These are phyloP conservation scores for Aspergillus vadensis DNA, from an alignment of 2,329 filamentous ascomycete genomes.

Conservation along the genomic window DNA sequence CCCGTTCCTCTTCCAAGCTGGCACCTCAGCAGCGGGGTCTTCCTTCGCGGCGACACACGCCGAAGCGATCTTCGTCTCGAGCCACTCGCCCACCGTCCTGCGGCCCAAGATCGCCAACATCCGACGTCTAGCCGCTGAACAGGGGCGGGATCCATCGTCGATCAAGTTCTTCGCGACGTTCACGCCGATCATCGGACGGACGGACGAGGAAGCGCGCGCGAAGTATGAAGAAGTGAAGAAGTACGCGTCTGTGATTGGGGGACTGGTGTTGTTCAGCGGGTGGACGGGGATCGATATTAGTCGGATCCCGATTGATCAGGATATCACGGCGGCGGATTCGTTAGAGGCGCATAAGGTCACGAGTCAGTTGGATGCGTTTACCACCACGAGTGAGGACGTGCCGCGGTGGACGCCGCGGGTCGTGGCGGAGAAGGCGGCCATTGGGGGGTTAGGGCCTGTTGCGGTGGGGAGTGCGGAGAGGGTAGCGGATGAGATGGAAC, in stretches of 20 bases:
- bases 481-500: slow-evolving; percentile 53
- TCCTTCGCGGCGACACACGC: slow-evolving; percentile 61
- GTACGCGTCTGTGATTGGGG: slow-evolving; percentile 57
- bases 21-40: slow-evolving; percentile 60
- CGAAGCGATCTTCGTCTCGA: slow-evolving; percentile 62
- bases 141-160: slow-evolving; percentile 58
- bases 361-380: slow-evolving; percentile 53
- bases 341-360: slow-evolving; percentile 56
- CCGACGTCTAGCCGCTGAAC: slow-evolving; percentile 52
- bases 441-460: slow-evolving; percentile 54
- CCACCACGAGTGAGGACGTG: slow-evolving; percentile 52
- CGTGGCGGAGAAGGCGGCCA: slow-evolving; percentile 50
- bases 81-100: slow-evolving; percentile 54
- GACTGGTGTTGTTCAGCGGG: slow-evolving; percentile 58
- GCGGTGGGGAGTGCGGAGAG: slow-evolving; percentile 49
- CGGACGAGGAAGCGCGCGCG: slow-evolving; percentile 55
- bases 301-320: slow-evolving; percentile 59
- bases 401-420: slow-evolving; percentile 50
- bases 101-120: slow-evolving; percentile 56
- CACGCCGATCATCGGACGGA: slow-evolving; percentile 53
- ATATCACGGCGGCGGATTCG: slow-evolving; percentile 57
- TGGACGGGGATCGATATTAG: slow-evolving; percentile 65
- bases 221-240: slow-evolving; percentile 56
- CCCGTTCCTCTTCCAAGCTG: slow-evolving; percentile 61
- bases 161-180: slow-evolving; percentile 60